These are phyloP conservation scores for Detonula confervacea DNA, from an alignment of 352 stramenopile species.

Conservation along the genomic window DNA sequence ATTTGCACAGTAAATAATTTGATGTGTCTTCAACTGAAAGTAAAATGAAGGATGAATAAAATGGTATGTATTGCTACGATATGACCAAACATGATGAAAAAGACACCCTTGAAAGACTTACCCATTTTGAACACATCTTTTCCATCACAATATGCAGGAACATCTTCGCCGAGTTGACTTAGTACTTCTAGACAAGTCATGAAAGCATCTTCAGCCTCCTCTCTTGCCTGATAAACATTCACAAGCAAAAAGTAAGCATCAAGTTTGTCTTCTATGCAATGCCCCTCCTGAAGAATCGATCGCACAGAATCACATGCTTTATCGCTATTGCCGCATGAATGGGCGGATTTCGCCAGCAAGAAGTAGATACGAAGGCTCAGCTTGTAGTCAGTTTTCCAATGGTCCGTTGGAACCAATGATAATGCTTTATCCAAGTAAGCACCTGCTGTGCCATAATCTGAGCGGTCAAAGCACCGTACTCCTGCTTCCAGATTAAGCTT, in stretches of 20 bases:
- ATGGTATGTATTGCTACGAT: too few species aligned
- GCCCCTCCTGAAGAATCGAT: conserved; percentile 22
- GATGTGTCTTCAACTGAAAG: too few species aligned
- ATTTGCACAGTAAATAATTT: too few species aligned
- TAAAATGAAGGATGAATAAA: too few species aligned
- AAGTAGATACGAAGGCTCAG: conserved; percentile 32
- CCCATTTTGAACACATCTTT: neutral
- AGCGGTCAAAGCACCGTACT: conserved; percentile 9
- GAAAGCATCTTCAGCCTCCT: too few species aligned
- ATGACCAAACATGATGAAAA: conserved; percentile 25
- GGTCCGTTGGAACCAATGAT: conserved; percentile 28
- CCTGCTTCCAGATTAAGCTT: conserved; percentile 40
- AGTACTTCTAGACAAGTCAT: conserved; percentile 27
- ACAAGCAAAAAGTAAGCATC: conserved; percentile 48
- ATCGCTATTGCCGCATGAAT: conserved; percentile 32
- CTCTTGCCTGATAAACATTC: too few species aligned
- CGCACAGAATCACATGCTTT: conserved; percentile 18
- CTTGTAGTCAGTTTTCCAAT: conserved; percentile 30
- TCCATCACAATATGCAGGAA: conserved; percentile 2
- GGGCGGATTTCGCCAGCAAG: conserved; percentile 25
- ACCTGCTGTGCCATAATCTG: conserved; percentile 15
- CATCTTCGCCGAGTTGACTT: conserved; percentile 18
- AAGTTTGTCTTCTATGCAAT: conserved; percentile 44
- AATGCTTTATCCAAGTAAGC: conserved; percentile 37
- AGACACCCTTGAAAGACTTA: conserved; percentile 1